A percentile compares a stretch with the other conserved stretches of the same genome.
phyloP scores from a whole-genome alignment of 306 rosid genomes.

The Sindora glabra region DNA sequence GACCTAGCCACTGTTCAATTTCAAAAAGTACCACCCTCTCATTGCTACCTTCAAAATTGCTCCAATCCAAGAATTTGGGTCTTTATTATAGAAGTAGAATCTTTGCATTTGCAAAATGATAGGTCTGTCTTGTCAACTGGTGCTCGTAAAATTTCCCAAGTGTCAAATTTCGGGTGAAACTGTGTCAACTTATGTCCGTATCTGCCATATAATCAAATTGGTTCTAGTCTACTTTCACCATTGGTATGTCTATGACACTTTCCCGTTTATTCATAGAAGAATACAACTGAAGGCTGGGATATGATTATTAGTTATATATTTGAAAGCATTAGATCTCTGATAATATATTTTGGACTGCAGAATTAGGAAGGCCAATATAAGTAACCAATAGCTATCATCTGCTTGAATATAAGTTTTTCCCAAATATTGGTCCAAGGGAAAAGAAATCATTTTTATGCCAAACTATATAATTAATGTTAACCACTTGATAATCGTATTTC shows the following conservation, averaged over 20 bases:
- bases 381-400: neutral
- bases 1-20: conserved; percentile 3
- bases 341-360: neutral
- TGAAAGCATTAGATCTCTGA: neutral
- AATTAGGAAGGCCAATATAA: neutral
- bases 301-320: neutral
- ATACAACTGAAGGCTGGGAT: neutral
- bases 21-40: neutral
- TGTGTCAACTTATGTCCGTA: neutral
- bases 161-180: neutral
- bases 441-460: neutral
- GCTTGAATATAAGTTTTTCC: neutral
- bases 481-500: conserved; percentile 1
- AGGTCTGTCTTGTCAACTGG: neutral
- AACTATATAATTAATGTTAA: neutral
- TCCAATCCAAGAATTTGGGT: neutral
- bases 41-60: neutral
- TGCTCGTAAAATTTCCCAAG: neutral
- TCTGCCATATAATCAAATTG: neutral
- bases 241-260: neutral
- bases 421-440: neutral
- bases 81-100: neutral
- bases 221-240: neutral
- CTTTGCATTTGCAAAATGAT: conserved; percentile 1
- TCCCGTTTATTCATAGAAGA: neutral